Percentiles rank a stretch among this genome's conserved stretches.
Conservation (phyloP, 1,284 basidiomycete species). For the Golubevia pallescens region DNA sequence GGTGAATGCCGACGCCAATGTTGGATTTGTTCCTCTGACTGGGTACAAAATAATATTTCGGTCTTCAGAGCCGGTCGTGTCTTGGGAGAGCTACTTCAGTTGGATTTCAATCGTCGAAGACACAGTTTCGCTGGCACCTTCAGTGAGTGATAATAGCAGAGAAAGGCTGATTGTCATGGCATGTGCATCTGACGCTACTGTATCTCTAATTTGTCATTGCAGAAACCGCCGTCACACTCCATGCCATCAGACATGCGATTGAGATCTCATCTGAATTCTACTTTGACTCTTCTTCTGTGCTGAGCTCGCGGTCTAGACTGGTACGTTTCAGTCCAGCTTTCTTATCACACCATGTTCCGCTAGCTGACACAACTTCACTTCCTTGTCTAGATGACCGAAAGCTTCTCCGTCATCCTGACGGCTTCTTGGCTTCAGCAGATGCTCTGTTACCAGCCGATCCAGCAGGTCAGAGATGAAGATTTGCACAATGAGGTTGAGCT, state of each 20-base stretch:
- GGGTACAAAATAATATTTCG: too few species aligned
- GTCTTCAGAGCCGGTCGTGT: too few species aligned
- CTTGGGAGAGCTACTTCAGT: too few species aligned
- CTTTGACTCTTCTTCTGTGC: background rate
- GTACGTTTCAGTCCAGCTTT: background rate
- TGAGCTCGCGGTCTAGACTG: background rate
- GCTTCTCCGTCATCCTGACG: background rate
- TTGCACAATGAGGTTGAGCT: background rate
- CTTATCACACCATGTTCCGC: background rate
- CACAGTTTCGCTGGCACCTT: too few species aligned
- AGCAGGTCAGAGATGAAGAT: background rate
- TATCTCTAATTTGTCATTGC: too few species aligned
- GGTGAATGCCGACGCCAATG: too few species aligned
- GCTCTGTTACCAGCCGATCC: background rate
- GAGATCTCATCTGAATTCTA: background rate
- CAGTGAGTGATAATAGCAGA: too few species aligned
- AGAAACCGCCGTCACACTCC: too few species aligned
- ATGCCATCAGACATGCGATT: background rate
- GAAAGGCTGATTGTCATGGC: too few species aligned
- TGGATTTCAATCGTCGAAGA: too few species aligned
- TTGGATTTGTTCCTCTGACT: too few species aligned
- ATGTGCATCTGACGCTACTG: too few species aligned
- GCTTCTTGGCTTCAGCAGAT: background rate
- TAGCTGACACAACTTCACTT: background rate
- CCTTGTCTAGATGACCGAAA: background rate